phyloP scores from a whole-genome alignment of 2,329 filamentous ascomycete genomes.

The Colletotrichum plurivorum region DNA sequence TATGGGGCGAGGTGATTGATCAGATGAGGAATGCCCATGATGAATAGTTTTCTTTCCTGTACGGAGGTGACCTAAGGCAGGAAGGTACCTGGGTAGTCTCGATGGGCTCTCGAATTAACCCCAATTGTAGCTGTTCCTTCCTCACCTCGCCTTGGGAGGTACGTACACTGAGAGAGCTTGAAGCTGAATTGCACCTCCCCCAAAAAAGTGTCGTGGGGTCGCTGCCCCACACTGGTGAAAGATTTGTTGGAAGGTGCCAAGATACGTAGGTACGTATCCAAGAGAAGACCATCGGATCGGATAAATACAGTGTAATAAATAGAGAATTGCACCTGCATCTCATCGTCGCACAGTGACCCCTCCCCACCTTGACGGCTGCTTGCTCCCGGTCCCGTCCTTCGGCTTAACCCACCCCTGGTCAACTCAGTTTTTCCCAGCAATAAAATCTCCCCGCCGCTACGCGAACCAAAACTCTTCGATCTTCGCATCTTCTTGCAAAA shows the following conservation, averaged over 20 bases:
- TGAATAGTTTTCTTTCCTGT: background rate
- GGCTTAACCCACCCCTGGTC: conserved; percentile 28
- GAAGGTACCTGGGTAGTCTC: no score
- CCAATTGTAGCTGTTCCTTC: no score
- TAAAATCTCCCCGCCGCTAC: conserved; percentile 45
- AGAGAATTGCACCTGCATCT: background rate
- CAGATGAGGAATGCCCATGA: conserved; percentile 74
- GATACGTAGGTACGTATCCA: background rate
- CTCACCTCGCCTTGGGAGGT: background rate
- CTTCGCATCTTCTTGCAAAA: conserved; percentile 52
- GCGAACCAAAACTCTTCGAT: conserved; percentile 44
- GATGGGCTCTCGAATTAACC: no score
- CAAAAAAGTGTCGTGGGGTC: conserved; percentile 16
- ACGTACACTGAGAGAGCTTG: background rate
- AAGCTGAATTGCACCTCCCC: background rate
- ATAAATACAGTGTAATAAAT: conserved; percentile 27
- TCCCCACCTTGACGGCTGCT: conserved; percentile 6
- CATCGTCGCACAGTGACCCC: conserved; percentile 1
- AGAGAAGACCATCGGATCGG: background rate
- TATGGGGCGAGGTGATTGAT: conserved; percentile 67
- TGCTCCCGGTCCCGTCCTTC: conserved; percentile 21
- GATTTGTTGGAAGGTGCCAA: background rate
- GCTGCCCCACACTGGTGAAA: conserved; percentile 13
- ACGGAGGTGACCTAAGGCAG: no score
- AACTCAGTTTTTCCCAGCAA: conserved; percentile 38